Conservation (phyloP, 2,329 filamentous ascomycete species). For the Aspergillus bombycis region DNA sequence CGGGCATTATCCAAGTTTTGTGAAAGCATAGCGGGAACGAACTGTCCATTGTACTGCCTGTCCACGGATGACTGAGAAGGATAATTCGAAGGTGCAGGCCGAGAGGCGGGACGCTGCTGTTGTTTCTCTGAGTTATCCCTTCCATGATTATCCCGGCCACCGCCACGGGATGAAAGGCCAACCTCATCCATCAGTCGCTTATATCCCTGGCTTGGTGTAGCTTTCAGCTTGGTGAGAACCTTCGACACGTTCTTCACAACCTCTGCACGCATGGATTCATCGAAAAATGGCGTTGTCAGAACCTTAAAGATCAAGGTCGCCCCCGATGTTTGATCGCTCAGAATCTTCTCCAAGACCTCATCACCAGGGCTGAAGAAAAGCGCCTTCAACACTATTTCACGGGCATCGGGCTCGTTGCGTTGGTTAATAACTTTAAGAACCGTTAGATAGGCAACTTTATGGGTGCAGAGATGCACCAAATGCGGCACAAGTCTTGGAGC, state of each 20-base stretch:
- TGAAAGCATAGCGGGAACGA: constrained; percentile 37
- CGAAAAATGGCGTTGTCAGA: constrained; percentile 94
- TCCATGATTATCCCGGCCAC: constrained; percentile 42
- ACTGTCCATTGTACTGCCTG: constrained; percentile 47
- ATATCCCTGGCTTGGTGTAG: constrained; percentile 91
- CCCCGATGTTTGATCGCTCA: constrained; percentile 88
- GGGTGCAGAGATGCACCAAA: constrained; percentile 92
- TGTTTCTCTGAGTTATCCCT: constrained; percentile 47
- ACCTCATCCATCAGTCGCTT: constrained; percentile 99
- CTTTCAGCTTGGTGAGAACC: constrained; percentile 86
- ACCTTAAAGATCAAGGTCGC: constrained; percentile 98
- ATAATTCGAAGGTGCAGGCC: constrained; percentile 43
- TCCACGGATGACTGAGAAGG: constrained; percentile 42
- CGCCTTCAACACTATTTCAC: constrained; percentile 85
- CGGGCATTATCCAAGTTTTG: constrained; percentile 42
- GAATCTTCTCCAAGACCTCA: constrained; percentile 82
- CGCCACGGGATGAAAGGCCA: constrained; percentile 67
- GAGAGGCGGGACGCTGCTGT: constrained; percentile 46
- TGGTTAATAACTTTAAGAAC: constrained; percentile 99
- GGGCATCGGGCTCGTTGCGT: constrained; percentile 87
- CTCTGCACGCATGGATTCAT: constrained; percentile 83
- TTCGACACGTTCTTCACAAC: constrained; percentile 91
- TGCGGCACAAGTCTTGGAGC: constrained; percentile 91
- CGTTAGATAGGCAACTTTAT: constrained; percentile 97
- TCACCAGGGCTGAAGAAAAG: constrained; percentile 91